A percentile compares a stretch with the other conserved stretches of the same genome.
These are phyloP conservation scores for Stramenopiles sp. DNA, from an alignment of 352 stramenopile genomes.

Conservation along the genomic window DNA sequence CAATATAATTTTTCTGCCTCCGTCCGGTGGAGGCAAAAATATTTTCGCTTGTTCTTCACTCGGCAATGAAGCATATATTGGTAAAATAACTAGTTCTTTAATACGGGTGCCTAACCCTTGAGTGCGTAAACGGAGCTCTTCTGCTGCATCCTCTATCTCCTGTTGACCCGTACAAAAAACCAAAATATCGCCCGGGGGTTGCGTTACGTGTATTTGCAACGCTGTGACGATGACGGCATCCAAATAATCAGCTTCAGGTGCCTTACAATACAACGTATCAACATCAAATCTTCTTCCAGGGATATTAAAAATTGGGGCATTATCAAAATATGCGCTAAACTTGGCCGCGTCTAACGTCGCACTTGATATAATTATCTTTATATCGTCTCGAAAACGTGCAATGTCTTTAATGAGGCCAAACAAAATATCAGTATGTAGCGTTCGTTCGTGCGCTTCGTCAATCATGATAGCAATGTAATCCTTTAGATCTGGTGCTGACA, in stretches of 20 bases:
- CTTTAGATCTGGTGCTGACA: constrained; percentile 87
- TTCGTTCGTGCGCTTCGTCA: constrained; percentile 96
- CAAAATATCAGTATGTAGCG: constrained; percentile 92
- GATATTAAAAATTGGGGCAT: constrained; percentile 95
- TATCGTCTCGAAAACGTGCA: constrained; percentile 74
- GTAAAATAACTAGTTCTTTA: constrained; percentile 86
- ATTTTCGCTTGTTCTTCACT: constrained; percentile 96
- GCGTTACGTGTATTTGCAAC: constrained; percentile 95
- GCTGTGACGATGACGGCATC: constrained; percentile 92
- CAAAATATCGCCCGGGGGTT: constrained; percentile 91
- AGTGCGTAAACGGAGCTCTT: background rate
- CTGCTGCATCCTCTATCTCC: constrained; percentile 88
- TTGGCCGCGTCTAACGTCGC: constrained; percentile 93
- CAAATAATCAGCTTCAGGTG: constrained; percentile 93
- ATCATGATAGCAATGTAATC: constrained; percentile 95
- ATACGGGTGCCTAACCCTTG: constrained; percentile 65
- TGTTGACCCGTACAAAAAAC: constrained; percentile 98
- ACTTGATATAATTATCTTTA: constrained; percentile 91
- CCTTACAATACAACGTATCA: constrained; percentile 48
- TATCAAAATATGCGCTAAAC: constrained; percentile 97
- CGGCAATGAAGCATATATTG: constrained; percentile 94
- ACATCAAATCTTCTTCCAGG: constrained; percentile 44
- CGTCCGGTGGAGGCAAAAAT: constrained; percentile 72
- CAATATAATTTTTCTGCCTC: constrained; percentile 80
- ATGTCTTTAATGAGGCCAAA: constrained; percentile 98